A percentile compares a stretch with the other conserved stretches of the same genome.
These are phyloP conservation scores for Hanseniaspora mollemarum DNA, from an alignment of 805 yeast genomes.

Conservation along the genomic window DNA sequence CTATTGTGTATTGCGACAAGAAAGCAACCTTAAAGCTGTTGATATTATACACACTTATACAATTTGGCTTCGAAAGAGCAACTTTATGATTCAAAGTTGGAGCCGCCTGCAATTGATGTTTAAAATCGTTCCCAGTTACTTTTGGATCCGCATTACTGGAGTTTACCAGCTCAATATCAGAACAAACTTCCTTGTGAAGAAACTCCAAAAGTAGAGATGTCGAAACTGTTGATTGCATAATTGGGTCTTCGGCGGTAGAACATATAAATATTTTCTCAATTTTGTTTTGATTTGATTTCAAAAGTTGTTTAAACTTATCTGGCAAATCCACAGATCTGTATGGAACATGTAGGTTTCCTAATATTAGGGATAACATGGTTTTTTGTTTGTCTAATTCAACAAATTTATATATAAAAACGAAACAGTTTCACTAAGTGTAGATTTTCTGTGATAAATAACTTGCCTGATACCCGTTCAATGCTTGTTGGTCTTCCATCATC, in stretches of 20 bases:
- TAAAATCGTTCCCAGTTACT: background rate
- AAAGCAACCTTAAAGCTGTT: conserved; percentile 58
- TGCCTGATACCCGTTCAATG: no score
- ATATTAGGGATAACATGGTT: conserved; percentile 59
- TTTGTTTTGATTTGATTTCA: conserved; percentile 4
- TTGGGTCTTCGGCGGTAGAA: conserved; percentile 10
- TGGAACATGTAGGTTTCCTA: conserved; percentile 86
- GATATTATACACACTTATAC: conserved; percentile 1
- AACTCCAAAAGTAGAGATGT: conserved; percentile 1
- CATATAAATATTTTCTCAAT: conserved; percentile 15
- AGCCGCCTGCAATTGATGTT: background rate
- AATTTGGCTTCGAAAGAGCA: background rate
- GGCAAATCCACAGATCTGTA: conserved; percentile 60
- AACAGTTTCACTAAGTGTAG: background rate
- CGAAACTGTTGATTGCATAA: background rate
- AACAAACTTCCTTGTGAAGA: conserved; percentile 1
- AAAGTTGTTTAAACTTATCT: conserved; percentile 52
- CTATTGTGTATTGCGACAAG: conserved; percentile 69
- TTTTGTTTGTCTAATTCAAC: no score
- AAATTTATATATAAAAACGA: no score
- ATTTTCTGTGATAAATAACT: no score
- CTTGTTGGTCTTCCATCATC: no score
- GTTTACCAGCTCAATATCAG: conserved; percentile 6
- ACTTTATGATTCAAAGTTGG: background rate
- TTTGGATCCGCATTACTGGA: background rate